Conservation (phyloP, 108 stramenopile genomes). For the Cyclotella choctawhatcheeana region DNA sequence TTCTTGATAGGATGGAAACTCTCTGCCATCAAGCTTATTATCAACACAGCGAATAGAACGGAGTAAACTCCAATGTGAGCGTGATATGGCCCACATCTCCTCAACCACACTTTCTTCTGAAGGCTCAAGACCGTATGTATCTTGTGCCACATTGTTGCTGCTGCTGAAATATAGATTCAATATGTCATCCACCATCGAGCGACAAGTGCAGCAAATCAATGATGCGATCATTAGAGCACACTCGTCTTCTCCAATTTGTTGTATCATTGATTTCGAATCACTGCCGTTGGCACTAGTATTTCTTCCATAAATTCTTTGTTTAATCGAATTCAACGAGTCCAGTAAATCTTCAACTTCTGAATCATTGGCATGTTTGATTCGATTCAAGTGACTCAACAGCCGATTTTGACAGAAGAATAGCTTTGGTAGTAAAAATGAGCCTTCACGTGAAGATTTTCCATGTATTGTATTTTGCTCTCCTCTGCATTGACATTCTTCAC, state of each 20-base stretch:
- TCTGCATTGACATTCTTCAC: slow-evolving; percentile 28
- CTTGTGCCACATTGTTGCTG: neutral
- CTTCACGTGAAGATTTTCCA: neutral
- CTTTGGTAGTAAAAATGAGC: slow-evolving; percentile 24
- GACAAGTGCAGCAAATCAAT: slow-evolving; percentile 30
- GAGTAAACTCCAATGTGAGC: slow-evolving; percentile 29
- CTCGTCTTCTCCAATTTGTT: slow-evolving; percentile 34
- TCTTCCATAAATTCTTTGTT: slow-evolving; percentile 14
- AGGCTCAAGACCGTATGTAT: slow-evolving; percentile 13
- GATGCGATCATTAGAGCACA: slow-evolving; percentile 41
- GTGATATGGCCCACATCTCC: slow-evolving; percentile 46
- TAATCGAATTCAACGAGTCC: slow-evolving; percentile 18
- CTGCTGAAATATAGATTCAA: neutral
- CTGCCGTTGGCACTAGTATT: slow-evolving; percentile 5
- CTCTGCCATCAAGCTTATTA: neutral
- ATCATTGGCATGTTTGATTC: neutral
- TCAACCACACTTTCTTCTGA: slow-evolving; percentile 45
- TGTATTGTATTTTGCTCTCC: slow-evolving; percentile 16
- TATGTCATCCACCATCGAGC: slow-evolving; percentile 12
- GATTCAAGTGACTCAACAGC: neutral
- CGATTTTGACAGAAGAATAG: slow-evolving; percentile 53
- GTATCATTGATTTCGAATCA: neutral
- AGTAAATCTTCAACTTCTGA: slow-evolving; percentile 15
- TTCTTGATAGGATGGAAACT: slow-evolving; percentile 22
- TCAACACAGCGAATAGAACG: neutral